Evolutionary conservation across 176 grass and related monocot species (phyloP).

Genomic region (Metroxylon sagu): DNA sequence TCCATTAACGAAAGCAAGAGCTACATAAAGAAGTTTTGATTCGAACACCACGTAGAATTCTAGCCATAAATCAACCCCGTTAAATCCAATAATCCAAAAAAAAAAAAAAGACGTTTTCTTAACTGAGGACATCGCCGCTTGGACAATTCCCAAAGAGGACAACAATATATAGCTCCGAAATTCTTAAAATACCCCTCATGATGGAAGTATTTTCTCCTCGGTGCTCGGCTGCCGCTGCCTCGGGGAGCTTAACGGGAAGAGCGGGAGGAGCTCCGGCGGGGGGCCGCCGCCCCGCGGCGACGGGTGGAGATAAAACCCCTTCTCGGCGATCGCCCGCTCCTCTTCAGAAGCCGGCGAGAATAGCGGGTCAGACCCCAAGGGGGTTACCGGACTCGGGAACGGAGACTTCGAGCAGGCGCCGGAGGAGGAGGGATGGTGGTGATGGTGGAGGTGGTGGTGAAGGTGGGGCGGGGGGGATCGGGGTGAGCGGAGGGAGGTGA

Average conservation of each 20-base stretch:
- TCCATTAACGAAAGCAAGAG: too few relatives aligned
- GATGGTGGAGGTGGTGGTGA: neutral
- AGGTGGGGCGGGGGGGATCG: neutral
- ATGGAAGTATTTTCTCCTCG: too few relatives aligned
- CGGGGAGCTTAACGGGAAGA: slow-evolving; percentile 4
- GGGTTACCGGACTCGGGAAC: neutral
- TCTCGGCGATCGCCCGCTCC: slow-evolving; percentile 1
- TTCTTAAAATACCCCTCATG: too few relatives aligned
- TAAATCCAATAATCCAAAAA: too few relatives aligned
- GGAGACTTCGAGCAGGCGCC: neutral
- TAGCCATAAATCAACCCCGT: too few relatives aligned
- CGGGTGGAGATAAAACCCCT: slow-evolving; percentile 3
- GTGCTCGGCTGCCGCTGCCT: neutral
- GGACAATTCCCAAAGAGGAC: too few relatives aligned
- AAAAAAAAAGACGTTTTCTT: too few relatives aligned
- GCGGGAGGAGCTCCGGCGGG: slow-evolving; percentile 8
- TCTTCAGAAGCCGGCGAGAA: neutral
- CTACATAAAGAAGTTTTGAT: too few relatives aligned
- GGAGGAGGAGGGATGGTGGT: neutral
- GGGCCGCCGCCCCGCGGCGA: neutral
- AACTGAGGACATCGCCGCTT: too few relatives aligned
- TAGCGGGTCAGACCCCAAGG: slow-evolving; percentile 1
- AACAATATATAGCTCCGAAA: too few relatives aligned
- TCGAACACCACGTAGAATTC: too few relatives aligned
- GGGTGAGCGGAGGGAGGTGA: too few relatives aligned